A percentile compares a stretch with the other conserved stretches of the same genome.
Evolutionary conservation across 2,329 filamentous ascomycete species (phyloP).

Genomic region (Phoma sp.): DNA sequence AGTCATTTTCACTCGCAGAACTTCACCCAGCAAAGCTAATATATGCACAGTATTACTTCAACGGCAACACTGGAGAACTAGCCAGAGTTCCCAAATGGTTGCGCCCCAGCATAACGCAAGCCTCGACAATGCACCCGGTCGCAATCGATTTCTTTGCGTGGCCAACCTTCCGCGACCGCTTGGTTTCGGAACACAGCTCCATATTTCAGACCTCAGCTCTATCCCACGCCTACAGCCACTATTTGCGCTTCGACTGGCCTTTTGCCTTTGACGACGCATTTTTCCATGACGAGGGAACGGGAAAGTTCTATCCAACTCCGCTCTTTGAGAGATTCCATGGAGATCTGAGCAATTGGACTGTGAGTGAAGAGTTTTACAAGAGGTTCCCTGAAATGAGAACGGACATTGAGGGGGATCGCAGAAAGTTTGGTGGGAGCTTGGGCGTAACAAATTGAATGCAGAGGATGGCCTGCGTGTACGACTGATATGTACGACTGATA

Average conservation of each 20-base stretch:
- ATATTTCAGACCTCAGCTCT: slow-evolving; percentile 33
- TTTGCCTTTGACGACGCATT: slow-evolving; percentile 45
- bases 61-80: slow-evolving; percentile 34
- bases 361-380: slow-evolving; percentile 36
- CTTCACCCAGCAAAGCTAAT: not conserved
- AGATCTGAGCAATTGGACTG: slow-evolving; percentile 37
- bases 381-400: slow-evolving; percentile 38
- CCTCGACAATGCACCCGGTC: slow-evolving; percentile 36
- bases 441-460: not conserved
- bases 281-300: slow-evolving; percentile 29
- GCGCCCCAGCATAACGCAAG: slow-evolving; percentile 31
- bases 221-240: slow-evolving; percentile 33
- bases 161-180: slow-evolving; percentile 41
- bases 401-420: slow-evolving; percentile 42
- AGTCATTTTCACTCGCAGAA: not conserved
- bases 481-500: no score
- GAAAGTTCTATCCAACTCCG: slow-evolving; percentile 30
- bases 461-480: no score
- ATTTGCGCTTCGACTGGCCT: slow-evolving; percentile 43
- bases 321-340: slow-evolving; percentile 43
- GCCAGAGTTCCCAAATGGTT: slow-evolving; percentile 41
- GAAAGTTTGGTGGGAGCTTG: slow-evolving; percentile 17
- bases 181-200: slow-evolving; percentile 30
- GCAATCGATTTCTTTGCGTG: slow-evolving; percentile 46
- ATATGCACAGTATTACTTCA: slow-evolving; percentile 38